A percentile compares a stretch with the other conserved stretches of the same genome.
Conservation (phyloP, 169 alveolate genomes). For the Eimeria brunetti region DNA sequence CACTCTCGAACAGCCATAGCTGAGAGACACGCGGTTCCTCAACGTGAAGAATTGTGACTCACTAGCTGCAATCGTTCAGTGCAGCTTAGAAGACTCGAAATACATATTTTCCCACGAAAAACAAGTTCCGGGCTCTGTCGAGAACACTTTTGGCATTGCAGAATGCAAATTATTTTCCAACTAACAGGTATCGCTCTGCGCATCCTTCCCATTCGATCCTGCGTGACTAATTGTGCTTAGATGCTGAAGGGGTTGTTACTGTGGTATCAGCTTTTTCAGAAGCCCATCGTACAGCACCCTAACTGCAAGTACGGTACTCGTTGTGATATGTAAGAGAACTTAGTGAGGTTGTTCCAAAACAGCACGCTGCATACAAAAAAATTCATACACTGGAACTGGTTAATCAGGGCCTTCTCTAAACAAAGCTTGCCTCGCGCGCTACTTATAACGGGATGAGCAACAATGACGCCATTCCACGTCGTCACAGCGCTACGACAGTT, state of each 20-base stretch:
- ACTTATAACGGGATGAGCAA: background rate
- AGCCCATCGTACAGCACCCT: background rate
- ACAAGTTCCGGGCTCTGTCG: background rate
- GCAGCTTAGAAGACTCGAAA: background rate
- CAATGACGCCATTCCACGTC: background rate
- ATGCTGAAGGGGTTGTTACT: background rate
- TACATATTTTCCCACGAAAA: background rate
- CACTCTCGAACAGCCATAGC: background rate
- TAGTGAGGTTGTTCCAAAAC: background rate
- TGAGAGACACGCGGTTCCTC: background rate
- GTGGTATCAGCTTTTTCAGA: background rate
- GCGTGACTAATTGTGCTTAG: too few relatives aligned
- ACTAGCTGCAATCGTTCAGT: background rate
- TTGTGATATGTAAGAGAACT: background rate
- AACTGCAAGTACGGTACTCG: background rate
- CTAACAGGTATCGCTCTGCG: background rate
- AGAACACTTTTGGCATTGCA: background rate
- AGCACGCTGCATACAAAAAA: background rate
- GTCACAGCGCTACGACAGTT: background rate
- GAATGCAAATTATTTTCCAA: background rate
- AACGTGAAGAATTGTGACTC: background rate
- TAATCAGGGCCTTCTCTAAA: background rate
- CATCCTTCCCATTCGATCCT: background rate
- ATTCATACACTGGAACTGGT: background rate
- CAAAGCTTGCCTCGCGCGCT: background rate